A percentile compares a stretch with the other conserved stretches of the same genome.
Evolutionary conservation across 148 eudicot species (phyloP).

Genomic region (Camellia sinensis): DNA sequence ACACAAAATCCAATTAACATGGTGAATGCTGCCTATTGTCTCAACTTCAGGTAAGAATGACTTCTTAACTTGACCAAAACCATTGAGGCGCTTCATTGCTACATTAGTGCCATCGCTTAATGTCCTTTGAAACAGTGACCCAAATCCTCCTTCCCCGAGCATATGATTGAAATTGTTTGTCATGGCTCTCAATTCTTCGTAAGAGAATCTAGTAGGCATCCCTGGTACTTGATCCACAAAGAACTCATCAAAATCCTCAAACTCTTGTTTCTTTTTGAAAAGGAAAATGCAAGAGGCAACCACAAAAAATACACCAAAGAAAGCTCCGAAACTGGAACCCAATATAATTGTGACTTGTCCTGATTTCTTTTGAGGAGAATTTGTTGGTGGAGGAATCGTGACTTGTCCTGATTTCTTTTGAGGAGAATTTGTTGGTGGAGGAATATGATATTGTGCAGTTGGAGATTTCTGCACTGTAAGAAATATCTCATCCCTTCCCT

Average conservation of each 20-base stretch:
- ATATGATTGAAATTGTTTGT: conserved; percentile 19
- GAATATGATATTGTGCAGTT: no score
- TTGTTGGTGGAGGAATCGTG: no score
- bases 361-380: background rate
- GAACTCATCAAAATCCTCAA: background rate
- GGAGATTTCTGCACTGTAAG: conserved; percentile 6
- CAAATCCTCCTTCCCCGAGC: conserved; percentile 30
- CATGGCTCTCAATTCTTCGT: conserved; percentile 1
- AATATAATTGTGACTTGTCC: background rate
- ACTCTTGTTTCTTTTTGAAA: background rate
- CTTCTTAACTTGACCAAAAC: conserved; percentile 12
- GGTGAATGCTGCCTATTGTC: conserved; percentile 26
- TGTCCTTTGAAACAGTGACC: conserved; percentile 23
- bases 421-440: background rate
- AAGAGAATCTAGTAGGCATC: background rate
- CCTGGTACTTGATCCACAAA: background rate
- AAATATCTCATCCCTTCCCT: conserved; percentile 1
- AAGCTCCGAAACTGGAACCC: background rate
- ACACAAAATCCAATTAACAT: no score
- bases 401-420: no score
- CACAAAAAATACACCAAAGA: background rate
- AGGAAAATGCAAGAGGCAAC: background rate
- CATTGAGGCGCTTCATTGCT: conserved; percentile 22
- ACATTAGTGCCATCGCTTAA: conserved; percentile 15
- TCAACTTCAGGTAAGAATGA: conserved; percentile 22